These are phyloP conservation scores for Porcisia deanei DNA, from an alignment of 208 protist genomes.

Conservation along the genomic window DNA sequence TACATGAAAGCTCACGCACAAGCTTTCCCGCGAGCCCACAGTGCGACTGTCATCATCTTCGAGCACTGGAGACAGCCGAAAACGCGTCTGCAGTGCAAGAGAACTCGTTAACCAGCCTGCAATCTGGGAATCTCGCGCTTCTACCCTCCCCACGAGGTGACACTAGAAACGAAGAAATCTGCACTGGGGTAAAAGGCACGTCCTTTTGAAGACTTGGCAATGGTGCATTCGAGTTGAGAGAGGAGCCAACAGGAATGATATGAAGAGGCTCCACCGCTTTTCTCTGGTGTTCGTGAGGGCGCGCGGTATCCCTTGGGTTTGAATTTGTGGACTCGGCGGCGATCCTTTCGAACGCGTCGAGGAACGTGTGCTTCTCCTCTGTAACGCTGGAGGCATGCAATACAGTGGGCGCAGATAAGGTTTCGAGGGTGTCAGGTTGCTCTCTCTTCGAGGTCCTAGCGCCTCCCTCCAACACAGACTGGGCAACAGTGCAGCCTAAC, in stretches of 20 bases:
- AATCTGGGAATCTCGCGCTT: not conserved
- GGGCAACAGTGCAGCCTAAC: not conserved
- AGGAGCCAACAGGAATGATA: not conserved
- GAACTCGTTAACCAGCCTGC: conserved; percentile 4
- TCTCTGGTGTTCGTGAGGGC: not conserved
- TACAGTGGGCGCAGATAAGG: not conserved
- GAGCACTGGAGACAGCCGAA: not conserved
- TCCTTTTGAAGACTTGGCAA: not conserved
- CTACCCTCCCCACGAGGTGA: not conserved
- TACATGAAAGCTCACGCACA: not conserved
- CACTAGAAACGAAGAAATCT: not conserved
- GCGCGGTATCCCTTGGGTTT: not conserved
- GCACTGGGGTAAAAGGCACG: too few relatives aligned
- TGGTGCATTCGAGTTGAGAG: not conserved
- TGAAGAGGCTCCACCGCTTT: not conserved
- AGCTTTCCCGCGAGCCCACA: not conserved
- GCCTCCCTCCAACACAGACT: not conserved
- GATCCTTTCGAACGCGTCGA: not conserved
- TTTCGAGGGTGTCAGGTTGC: not conserved
- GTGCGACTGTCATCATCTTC: not conserved
- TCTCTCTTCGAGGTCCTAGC: not conserved
- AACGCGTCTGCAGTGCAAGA: conserved; percentile 22
- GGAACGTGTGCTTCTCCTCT: not conserved
- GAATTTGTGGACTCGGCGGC: not conserved
- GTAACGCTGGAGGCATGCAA: not conserved